These are phyloP conservation scores for Chlorella sp. DNA, from an alignment of 139 green algal species.

Conservation along the genomic window DNA sequence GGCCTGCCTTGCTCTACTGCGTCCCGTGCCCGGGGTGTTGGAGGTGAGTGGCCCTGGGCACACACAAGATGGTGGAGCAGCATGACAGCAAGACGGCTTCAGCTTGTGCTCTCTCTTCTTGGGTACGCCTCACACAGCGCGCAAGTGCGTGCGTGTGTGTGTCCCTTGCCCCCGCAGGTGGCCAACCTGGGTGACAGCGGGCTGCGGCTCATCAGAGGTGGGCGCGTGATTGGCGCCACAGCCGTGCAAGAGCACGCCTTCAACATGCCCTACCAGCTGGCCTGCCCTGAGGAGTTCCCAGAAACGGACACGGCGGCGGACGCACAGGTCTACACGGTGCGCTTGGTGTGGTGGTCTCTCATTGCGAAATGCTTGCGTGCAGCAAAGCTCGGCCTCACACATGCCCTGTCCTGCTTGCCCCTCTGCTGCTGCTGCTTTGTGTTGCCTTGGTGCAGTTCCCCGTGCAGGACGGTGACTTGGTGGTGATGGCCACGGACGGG, in stretches of 20 bases:
- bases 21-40: conserved; percentile 4
- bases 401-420: too few species aligned
- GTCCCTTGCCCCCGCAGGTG: conserved; percentile 27
- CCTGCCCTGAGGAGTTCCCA: conserved; percentile 25
- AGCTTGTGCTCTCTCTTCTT: too few species aligned
- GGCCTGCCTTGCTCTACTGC: conserved; percentile 29
- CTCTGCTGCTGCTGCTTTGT: neutral
- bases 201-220: conserved; percentile 54
- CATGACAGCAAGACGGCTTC: too few species aligned
- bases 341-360: too few species aligned
- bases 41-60: too few species aligned
- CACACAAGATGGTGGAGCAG: too few species aligned
- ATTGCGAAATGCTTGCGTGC: too few species aligned
- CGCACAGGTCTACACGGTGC: conserved; percentile 31
- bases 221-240: conserved; percentile 50
- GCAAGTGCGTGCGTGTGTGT: too few species aligned
- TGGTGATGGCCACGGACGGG: conserved; percentile 84
- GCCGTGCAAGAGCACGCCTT: conserved; percentile 84
- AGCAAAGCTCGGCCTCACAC: too few species aligned
- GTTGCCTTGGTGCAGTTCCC: conserved; percentile 17
- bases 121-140: too few species aligned
- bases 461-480: conserved; percentile 61
- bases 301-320: conserved; percentile 38
- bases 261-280: conserved; percentile 92
- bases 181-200: conserved; percentile 76